Conservation (phyloP, 2,329 filamentous ascomycete species). For the Penicillium sp. region DNA sequence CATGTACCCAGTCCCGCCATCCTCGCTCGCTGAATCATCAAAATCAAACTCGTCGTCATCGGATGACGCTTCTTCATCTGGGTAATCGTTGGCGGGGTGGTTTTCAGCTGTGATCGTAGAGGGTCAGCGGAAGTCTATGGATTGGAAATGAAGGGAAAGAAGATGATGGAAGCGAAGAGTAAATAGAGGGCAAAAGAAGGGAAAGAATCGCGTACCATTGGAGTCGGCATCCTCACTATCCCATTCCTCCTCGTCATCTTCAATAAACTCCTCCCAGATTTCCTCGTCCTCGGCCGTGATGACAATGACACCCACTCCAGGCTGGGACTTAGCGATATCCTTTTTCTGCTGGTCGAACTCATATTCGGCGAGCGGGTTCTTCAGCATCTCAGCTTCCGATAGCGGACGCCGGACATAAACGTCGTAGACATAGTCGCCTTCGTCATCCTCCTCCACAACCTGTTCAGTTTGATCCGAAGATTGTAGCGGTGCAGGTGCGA, state of each 20-base stretch:
- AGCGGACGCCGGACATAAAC: conserved; percentile 56
- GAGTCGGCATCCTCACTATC: conserved; percentile 63
- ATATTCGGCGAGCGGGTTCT: conserved; percentile 34
- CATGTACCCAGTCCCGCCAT: conserved; percentile 24
- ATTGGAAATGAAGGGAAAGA: neutral
- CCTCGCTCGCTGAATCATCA: conserved; percentile 36
- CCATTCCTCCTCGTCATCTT: conserved; percentile 55
- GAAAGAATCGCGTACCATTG: conserved; percentile 47
- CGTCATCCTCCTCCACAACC: conserved; percentile 39
- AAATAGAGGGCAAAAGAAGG: neutral
- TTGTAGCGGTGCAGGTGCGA: conserved; percentile 4
- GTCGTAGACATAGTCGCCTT: conserved; percentile 61
- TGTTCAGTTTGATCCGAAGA: neutral
- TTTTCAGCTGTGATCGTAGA: conserved; percentile 42
- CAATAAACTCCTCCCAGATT: conserved; percentile 57
- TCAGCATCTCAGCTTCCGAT: conserved; percentile 32
- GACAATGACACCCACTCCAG: conserved; percentile 43
- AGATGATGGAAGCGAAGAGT: neutral
- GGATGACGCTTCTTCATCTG: conserved; percentile 49
- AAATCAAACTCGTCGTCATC: conserved; percentile 49
- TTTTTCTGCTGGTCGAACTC: conserved; percentile 30
- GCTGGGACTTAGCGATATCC: conserved; percentile 30
- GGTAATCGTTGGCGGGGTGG: conserved; percentile 52
- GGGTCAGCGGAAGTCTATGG: neutral
- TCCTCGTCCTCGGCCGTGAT: conserved; percentile 47